These are phyloP conservation scores for Hypoxylon sp. DNA, from an alignment of 2,329 filamentous ascomycete genomes.

Conservation along the genomic window DNA sequence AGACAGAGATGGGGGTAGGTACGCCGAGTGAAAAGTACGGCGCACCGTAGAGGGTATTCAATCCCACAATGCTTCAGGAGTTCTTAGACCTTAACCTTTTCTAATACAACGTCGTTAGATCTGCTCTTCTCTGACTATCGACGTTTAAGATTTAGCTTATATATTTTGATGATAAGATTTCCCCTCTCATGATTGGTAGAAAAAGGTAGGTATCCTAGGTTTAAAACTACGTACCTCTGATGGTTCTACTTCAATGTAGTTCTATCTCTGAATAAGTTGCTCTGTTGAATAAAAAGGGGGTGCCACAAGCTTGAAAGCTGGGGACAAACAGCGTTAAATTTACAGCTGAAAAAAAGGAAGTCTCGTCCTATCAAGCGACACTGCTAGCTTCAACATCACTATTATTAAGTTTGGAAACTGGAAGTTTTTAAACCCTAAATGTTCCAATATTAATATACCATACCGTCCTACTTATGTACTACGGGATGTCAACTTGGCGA, in stretches of 20 bases:
- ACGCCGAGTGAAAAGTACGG: too few species aligned
- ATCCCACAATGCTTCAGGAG: too few species aligned
- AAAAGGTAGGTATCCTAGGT: neutral
- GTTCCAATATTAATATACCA: neutral
- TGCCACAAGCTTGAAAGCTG: neutral
- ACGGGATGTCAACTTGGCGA: neutral
- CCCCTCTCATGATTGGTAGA: neutral
- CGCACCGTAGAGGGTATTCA: too few species aligned
- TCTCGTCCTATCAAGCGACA: neutral
- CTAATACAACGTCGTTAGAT: too few species aligned
- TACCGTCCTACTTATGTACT: neutral
- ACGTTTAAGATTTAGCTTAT: too few species aligned
- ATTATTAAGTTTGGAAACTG: neutral
- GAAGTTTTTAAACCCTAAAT: neutral
- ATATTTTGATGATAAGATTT: neutral
- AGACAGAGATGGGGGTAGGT: too few species aligned
- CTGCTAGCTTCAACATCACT: neutral
- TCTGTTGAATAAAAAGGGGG: neutral
- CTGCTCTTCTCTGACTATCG: too few species aligned
- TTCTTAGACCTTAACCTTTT: too few species aligned
- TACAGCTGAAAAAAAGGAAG: neutral
- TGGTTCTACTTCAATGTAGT: too few species aligned
- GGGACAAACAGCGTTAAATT: neutral
- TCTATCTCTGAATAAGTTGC: neutral
- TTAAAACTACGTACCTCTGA: neutral